Evolutionary conservation across 2,329 filamentous ascomycete species (phyloP).

Genomic region (Xylariaceae sp.): DNA sequence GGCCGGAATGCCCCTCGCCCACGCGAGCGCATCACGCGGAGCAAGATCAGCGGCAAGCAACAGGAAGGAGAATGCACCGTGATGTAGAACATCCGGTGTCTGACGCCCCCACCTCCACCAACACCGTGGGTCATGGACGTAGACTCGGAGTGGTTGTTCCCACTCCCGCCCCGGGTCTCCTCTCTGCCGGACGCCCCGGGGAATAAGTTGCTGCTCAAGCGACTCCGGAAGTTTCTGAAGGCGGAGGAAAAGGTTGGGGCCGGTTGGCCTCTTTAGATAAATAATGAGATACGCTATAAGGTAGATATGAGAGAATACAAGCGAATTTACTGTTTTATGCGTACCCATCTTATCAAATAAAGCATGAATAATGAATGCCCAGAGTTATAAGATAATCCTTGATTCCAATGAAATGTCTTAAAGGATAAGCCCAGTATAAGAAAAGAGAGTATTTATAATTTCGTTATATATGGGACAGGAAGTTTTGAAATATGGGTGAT

Average conservation of each 20-base stretch:
- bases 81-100: conserved; percentile 63
- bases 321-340: not conserved
- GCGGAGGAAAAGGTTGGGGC: not conserved
- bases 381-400: too few relatives aligned
- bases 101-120: conserved; percentile 5
- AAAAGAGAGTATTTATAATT: too few relatives aligned
- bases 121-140: conserved; percentile 20
- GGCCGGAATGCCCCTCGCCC: conserved; percentile 76
- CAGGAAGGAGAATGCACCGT: conserved; percentile 88
- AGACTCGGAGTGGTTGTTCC: conserved; percentile 21
- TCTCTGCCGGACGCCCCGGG: not conserved
- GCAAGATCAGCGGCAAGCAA: conserved; percentile 75
- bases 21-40: conserved; percentile 80
- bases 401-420: too few relatives aligned
- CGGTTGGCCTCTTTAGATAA: not conserved
- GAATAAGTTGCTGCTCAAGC: conserved; percentile 14
- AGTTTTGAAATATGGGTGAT: too few relatives aligned
- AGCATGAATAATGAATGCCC: not conserved
- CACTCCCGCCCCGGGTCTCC: not conserved
- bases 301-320: not conserved
- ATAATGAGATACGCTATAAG: not conserved
- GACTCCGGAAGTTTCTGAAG: conserved; percentile 13
- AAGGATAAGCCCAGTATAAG: too few relatives aligned
- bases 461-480: too few relatives aligned
- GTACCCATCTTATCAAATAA: not conserved